Percentiles rank a stretch among this genome's conserved stretches.
These are phyloP conservation scores for Sicyos baderoa DNA, from an alignment of 306 rosid genomes.

Conservation along the genomic window DNA sequence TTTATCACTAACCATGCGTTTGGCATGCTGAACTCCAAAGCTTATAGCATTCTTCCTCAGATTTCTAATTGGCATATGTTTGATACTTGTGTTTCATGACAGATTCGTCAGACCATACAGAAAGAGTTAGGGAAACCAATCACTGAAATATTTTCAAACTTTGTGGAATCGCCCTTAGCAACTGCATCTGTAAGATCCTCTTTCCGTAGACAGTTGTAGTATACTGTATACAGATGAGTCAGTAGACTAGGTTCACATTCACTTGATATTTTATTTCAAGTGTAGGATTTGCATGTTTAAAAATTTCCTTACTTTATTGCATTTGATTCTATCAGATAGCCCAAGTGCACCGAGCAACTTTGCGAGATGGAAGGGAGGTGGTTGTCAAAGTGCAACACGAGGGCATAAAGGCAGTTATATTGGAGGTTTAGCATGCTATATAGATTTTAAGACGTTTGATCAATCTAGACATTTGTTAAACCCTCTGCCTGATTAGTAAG, in stretches of 20 bases:
- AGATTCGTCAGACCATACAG: slow-evolving; percentile 66
- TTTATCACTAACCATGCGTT: neutral
- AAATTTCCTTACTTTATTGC: slow-evolving; percentile 18
- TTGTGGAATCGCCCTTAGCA: slow-evolving; percentile 73
- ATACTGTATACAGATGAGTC: slow-evolving; percentile 6
- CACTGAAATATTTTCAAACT: slow-evolving; percentile 65
- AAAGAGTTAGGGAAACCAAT: slow-evolving; percentile 81
- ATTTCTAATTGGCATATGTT: neutral
- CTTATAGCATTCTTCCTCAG: neutral
- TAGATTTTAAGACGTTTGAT: slow-evolving; percentile 22
- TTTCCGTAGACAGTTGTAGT: slow-evolving; percentile 23
- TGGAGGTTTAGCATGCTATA: slow-evolving; percentile 58
- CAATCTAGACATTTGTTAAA: slow-evolving; percentile 20
- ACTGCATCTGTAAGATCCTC: slow-evolving; percentile 83
- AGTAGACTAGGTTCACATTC: slow-evolving; percentile 13
- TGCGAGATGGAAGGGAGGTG: slow-evolving; percentile 78
- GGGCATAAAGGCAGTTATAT: slow-evolving; percentile 65
- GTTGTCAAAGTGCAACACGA: slow-evolving; percentile 97
- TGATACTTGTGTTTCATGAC: slow-evolving; percentile 14
- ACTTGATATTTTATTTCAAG: slow-evolving; percentile 7
- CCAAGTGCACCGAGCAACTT: slow-evolving; percentile 92
- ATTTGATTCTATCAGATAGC: slow-evolving; percentile 64
- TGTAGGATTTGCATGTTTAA: neutral
- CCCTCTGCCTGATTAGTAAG: slow-evolving; percentile 21
- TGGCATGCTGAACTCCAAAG: neutral